A percentile compares a stretch with the other conserved stretches of the same genome.
Conservation (phyloP, 495 filamentous ascomycete genomes). For the Bombardia bombarda region DNA sequence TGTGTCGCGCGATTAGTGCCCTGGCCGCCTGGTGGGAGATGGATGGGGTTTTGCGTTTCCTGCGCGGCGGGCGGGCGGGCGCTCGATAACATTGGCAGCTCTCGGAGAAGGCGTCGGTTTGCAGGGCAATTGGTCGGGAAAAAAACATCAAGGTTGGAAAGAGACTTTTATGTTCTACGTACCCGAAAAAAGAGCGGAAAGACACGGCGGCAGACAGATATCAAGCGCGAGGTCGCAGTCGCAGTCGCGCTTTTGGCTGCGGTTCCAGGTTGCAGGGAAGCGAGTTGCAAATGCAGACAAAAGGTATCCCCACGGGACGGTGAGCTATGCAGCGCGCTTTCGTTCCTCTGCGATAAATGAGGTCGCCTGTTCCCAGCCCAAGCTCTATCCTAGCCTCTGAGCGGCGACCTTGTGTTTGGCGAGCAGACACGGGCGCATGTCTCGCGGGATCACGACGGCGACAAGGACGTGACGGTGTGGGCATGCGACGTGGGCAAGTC, state of each 20-base stretch:
- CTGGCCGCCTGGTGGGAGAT: not conserved
- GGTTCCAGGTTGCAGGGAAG: no score
- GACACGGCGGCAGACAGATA: no score
- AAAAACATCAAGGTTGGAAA: conserved; percentile 1
- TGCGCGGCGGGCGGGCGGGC: no score
- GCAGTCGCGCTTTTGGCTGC: no score
- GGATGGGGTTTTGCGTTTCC: not conserved
- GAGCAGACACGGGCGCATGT: conserved; percentile 23
- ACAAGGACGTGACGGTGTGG: conserved; percentile 8
- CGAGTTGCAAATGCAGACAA: no score
- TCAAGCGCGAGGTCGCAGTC: no score
- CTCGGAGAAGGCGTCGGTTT: conserved; percentile 4
- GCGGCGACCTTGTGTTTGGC: conserved; percentile 18
- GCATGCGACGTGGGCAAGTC: conserved; percentile 10
- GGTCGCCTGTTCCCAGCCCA: conserved; percentile 4
- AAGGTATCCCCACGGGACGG: not conserved
- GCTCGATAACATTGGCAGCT: not conserved
- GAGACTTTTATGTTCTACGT: no score
- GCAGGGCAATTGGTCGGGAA: conserved; percentile 20
- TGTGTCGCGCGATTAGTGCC: not conserved
- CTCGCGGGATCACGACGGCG: no score
- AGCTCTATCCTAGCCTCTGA: conserved; percentile 22
- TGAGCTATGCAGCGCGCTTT: not conserved
- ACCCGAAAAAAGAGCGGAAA: not conserved
- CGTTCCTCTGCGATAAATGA: conserved; percentile 6